A percentile compares a stretch with the other conserved stretches of the same genome.
Conservation (phyloP, 1,284 basidiomycete genomes). For the Ceratobasidium sp. region DNA sequence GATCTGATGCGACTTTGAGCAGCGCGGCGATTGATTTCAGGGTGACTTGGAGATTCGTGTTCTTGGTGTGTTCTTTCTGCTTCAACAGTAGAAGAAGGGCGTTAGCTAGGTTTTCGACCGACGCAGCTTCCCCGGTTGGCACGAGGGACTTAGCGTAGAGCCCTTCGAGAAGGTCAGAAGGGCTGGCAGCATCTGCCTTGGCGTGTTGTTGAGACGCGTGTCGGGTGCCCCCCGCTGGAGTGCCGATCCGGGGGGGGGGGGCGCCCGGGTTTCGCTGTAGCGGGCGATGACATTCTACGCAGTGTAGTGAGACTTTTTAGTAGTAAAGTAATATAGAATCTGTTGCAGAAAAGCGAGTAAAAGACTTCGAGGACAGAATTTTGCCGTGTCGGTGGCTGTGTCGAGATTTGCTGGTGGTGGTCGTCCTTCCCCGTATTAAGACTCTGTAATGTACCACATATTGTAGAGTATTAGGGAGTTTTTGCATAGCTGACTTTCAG, state of each 20-base stretch:
- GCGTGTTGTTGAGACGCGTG: not conserved
- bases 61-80: not conserved
- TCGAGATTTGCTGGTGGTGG: slow-evolving; percentile 23
- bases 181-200: not conserved
- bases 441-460: no score
- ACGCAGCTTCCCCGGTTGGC: not conserved
- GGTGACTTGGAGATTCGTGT: not conserved
- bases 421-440: not conserved
- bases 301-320: not conserved
- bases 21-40: not conserved
- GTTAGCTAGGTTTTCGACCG: slow-evolving; percentile 13
- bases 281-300: not conserved
- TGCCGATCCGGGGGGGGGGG: not conserved
- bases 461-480: no score
- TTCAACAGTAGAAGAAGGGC: not conserved
- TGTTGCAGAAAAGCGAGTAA: not conserved
- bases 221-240: slow-evolving; percentile 3
- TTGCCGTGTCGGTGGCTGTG: slow-evolving; percentile 12
- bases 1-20: slow-evolving; percentile 5
- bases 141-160: slow-evolving; percentile 1
- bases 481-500: no score
- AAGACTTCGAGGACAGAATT: not conserved
- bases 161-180: not conserved
- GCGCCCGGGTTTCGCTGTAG: not conserved
- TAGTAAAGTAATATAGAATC: not conserved